Conservation (phyloP, 345 rosid species). For the Gossypium turneri region DNA sequence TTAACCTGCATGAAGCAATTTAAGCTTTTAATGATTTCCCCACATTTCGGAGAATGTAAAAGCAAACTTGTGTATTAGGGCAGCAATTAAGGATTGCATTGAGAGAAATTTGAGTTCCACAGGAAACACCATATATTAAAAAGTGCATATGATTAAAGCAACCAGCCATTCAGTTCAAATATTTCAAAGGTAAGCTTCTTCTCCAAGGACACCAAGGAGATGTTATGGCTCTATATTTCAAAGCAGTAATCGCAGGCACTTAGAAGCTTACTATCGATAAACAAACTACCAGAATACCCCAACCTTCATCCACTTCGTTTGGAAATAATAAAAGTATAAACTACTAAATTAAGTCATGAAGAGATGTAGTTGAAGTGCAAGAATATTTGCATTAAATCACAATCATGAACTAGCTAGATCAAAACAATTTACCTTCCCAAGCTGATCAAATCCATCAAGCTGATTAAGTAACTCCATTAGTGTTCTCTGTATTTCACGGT, state of each 20-base stretch:
- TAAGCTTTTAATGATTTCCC: neutral
- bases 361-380: neutral
- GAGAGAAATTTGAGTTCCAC: neutral
- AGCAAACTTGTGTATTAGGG: neutral
- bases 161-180: neutral
- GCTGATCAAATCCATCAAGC: conserved; percentile 96
- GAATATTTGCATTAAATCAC: neutral
- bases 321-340: neutral
- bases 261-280: neutral
- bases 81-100: neutral
- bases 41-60: neutral
- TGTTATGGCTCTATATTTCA: neutral
- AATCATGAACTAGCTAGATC: neutral
- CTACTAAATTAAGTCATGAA: neutral
- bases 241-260: neutral
- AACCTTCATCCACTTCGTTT: neutral
- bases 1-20: conserved; percentile 52
- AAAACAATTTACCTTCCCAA: conserved; percentile 67
- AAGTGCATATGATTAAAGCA: neutral
- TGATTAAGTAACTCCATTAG: conserved; percentile 95
- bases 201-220: neutral
- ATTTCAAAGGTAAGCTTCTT: neutral
- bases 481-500: conserved; percentile 97
- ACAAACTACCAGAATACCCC: neutral
- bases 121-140: neutral